phyloP scores from a whole-genome alignment of 2,329 filamentous ascomycete species.

The Fusarium anguioides region DNA sequence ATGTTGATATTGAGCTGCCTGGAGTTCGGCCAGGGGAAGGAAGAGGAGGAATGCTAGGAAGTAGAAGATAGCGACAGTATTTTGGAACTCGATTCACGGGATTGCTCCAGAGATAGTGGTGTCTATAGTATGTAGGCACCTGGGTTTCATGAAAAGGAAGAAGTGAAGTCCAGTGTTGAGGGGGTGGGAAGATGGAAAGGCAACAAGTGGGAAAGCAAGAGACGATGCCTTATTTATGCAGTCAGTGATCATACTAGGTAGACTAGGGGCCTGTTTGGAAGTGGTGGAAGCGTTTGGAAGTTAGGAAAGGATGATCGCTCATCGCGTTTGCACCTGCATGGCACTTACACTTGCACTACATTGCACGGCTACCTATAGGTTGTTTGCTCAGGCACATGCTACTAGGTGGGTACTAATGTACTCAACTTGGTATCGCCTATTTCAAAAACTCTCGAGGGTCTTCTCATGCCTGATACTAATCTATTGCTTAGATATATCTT shows the following conservation, averaged over 20 bases:
- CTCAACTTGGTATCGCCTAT: too few relatives aligned
- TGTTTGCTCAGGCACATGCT: too few relatives aligned
- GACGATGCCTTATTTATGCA: neutral
- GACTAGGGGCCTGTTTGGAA: neutral
- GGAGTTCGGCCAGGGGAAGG: neutral
- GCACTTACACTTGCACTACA: neutral
- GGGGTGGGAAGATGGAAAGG: neutral
- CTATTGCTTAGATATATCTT: neutral
- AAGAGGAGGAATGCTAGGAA: neutral
- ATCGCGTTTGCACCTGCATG: slow-evolving; percentile 10
- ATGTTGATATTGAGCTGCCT: neutral
- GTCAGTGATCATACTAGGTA: neutral
- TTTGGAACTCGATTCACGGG: neutral
- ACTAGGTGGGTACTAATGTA: too few relatives aligned
- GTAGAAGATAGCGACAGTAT: neutral
- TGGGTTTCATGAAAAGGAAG: too few relatives aligned
- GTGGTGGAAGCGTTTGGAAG: neutral
- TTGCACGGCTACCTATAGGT: too few relatives aligned
- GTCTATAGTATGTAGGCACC: neutral
- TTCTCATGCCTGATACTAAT: neutral
- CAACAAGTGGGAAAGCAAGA: neutral
- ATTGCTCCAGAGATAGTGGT: neutral
- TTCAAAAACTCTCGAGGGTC: neutral
- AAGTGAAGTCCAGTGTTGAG: neutral
- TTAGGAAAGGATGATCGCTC: neutral